These are phyloP conservation scores for Chaetomium olivaceum DNA, from an alignment of 2,329 filamentous ascomycete species.

Conservation along the genomic window DNA sequence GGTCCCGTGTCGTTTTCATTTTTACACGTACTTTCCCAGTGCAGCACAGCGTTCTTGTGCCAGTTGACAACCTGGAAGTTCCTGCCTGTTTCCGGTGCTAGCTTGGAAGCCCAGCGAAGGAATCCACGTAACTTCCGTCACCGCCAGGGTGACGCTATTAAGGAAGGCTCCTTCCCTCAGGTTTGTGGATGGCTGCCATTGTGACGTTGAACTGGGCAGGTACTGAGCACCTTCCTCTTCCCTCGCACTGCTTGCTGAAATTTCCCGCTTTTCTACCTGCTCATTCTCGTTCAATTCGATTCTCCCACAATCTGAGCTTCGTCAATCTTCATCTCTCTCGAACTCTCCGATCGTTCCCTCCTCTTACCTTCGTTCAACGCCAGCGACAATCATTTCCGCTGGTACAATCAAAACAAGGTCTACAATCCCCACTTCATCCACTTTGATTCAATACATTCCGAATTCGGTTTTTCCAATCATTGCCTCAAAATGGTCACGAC, in stretches of 20 bases:
- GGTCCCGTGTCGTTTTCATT: not conserved
- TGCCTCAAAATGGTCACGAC: conserved; percentile 5
- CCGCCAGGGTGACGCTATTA: not conserved
- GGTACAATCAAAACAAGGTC: not conserved
- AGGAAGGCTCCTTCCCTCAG: conserved; percentile 5
- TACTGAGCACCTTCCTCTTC: not conserved
- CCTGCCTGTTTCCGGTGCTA: conserved; percentile 3
- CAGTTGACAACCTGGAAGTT: not conserved
- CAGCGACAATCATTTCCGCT: not conserved
- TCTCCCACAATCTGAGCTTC: not conserved
- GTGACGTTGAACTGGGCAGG: not conserved
- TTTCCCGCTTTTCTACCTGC: not conserved
- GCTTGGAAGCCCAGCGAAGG: not conserved
- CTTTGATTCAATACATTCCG: not conserved
- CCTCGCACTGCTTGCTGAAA: not conserved
- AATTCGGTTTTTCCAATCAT: not conserved
- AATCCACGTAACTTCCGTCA: not conserved
- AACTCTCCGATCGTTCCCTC: not conserved
- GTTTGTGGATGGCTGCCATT: not conserved
- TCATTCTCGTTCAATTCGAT: not conserved
- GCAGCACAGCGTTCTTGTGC: not conserved
- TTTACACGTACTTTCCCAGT: conserved; percentile 1
- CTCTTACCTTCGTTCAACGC: not conserved
- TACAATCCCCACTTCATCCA: not conserved
- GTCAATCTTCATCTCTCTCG: not conserved